Base-by-base conservation (phyloP, 345 rosid species). In the Luvunga scandens region DNA sequence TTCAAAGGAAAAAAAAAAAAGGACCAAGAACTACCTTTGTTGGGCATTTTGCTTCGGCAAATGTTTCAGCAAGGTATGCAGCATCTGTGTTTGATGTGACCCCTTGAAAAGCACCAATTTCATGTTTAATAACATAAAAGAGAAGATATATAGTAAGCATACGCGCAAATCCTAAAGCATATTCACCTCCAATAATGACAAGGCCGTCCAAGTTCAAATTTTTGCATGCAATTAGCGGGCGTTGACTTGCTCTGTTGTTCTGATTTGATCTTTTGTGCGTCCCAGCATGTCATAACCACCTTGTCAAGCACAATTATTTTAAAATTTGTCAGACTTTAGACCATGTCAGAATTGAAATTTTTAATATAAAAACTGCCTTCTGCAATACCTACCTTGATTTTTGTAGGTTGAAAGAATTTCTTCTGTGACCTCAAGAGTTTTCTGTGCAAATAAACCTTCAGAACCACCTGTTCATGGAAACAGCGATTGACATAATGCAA, bases 281-380 rank as follows among this genome's bases (percentile, higher is more conserved):
- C 99, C 99, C 28, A 96, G 87, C 87, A 96, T 85, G 86, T 96
- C 98, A 88, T 91, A 96, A 76, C 99, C 99, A 81, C 99, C 98
- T 96, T 68, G 69, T 33, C 78, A 72, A 79, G 70, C 33, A 76
- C 66, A 60, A 71, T 65, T 33, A 73, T 19, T 14, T 69, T 69
- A 75, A 76, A 28, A n/a, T 30, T 42, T 56, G 74, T 78, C 73
- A 81, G 75, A 34, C 62, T 66, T 42, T 53, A 76, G 14, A n/a
- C 55, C 38, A 53, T 18, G 27, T 22, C 39, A 84, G 76, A 79
- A 74, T 63, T 30, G 22, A 78, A 77, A 42, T 73, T 57, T 48
- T 63, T 27, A 31, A 25, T 59, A 33, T 56, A 19, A 69, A 13
- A 81, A 69, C 78, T 74, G 21, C 22, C 48, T 61, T 59, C 77